Conservation (phyloP, 768 basidiomycete genomes). For the Trametopsis cervina region DNA sequence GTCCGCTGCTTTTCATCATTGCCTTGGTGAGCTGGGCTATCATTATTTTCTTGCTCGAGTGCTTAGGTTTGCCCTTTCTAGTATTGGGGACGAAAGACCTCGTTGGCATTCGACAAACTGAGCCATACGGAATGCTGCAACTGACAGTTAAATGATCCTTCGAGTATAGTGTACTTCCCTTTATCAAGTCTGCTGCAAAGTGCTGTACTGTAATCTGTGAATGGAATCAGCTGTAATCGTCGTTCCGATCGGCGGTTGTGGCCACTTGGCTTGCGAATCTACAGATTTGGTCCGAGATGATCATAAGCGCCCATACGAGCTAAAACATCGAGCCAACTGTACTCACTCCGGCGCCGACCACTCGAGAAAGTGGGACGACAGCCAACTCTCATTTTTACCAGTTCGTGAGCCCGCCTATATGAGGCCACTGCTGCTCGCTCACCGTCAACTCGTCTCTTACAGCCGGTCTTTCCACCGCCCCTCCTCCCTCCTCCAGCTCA, state of each 20-base stretch:
- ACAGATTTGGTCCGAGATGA: no score
- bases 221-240: no score
- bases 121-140: conserved; percentile 49
- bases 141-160: conserved; percentile 34
- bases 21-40: conserved; percentile 48
- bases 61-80: conserved; percentile 23
- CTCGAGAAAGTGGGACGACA: neutral
- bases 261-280: no score
- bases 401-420: conserved; percentile 1
- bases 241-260: no score
- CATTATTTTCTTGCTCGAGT: neutral
- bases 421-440: conserved; percentile 11
- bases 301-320: no score
- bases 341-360: no score
- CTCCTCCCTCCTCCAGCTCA: neutral
- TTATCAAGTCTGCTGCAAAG: no score
- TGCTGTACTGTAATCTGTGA: no score
- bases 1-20: conserved; percentile 79
- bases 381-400: neutral
- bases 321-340: no score
- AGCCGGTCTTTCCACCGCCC: conserved; percentile 7
- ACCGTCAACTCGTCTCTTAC: conserved; percentile 2
- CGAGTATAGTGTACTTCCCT: no score
- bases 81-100: conserved; percentile 76
- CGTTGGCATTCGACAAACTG: conserved; percentile 50